Evolutionary conservation across 345 rosid genomes (phyloP).

Genomic region (Tarenaya hassleriana): DNA sequence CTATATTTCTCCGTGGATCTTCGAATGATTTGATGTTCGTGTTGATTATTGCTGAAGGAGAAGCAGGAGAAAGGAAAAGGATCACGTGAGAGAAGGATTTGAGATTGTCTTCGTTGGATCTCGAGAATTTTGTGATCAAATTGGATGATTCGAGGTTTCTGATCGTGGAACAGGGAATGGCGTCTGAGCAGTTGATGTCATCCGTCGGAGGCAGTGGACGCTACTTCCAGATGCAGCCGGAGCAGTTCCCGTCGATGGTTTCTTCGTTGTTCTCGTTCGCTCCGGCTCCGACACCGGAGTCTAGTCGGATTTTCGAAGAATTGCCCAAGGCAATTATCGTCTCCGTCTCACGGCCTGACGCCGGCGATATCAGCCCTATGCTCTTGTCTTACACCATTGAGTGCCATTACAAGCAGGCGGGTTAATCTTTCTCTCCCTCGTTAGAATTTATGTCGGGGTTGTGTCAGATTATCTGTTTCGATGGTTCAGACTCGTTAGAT

Average conservation of each 20-base stretch:
- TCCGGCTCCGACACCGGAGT: constrained; percentile 44
- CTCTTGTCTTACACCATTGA: constrained; percentile 78
- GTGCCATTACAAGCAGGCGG: constrained; percentile 82
- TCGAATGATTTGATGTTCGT: constrained; percentile 6
- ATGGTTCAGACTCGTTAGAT: background rate
- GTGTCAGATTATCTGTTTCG: background rate
- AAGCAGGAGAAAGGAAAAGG: background rate
- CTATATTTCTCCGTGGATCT: constrained; percentile 11
- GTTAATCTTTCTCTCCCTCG: constrained; percentile 2
- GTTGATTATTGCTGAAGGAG: constrained; percentile 1
- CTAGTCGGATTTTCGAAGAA: constrained; percentile 73
- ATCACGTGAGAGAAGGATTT: background rate
- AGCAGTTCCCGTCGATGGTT: constrained; percentile 42
- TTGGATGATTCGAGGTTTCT: background rate
- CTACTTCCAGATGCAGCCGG: constrained; percentile 69
- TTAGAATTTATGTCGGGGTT: background rate
- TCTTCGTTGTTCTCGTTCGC: constrained; percentile 54
- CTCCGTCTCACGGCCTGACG: constrained; percentile 82
- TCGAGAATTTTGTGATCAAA: constrained; percentile 1
- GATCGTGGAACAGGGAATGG: constrained; percentile 29
- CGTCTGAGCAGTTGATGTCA: constrained; percentile 73
- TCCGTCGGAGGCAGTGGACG: constrained; percentile 40
- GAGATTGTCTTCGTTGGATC: constrained; percentile 6
- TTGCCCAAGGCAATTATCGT: constrained; percentile 69
- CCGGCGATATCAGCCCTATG: constrained; percentile 81